These are phyloP conservation scores for Penicillium turbatum DNA, from an alignment of 495 filamentous ascomycete genomes.

Conservation along the genomic window DNA sequence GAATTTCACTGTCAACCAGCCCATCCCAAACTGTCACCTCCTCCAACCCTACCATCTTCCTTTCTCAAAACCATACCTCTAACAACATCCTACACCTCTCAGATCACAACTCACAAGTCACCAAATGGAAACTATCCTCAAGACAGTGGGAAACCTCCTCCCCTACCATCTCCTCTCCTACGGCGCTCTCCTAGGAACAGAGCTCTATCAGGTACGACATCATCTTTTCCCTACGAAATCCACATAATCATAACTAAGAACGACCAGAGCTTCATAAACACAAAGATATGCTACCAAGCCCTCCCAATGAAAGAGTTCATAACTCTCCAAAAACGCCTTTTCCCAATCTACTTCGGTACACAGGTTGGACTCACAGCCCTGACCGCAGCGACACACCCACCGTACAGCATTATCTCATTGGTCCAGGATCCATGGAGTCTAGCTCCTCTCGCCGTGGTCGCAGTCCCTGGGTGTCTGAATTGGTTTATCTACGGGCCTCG, in stretches of 20 bases:
- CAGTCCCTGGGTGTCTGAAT: conserved; percentile 43
- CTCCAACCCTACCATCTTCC: background rate
- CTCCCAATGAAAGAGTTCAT: conserved; percentile 49
- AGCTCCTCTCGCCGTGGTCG: conserved; percentile 38
- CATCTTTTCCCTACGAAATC: background rate
- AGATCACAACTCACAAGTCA: no score
- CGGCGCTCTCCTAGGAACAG: conserved; percentile 48
- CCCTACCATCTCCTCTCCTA: conserved; percentile 51
- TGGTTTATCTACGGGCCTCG: conserved; percentile 43
- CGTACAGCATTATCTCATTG: conserved; percentile 37
- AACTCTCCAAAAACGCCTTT: conserved; percentile 48
- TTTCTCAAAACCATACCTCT: background rate
- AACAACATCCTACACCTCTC: background rate
- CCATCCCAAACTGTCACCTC: background rate
- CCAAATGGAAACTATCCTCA: conserved; percentile 17
- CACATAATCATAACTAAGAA: background rate
- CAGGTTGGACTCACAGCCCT: conserved; percentile 43
- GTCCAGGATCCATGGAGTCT: conserved; percentile 25
- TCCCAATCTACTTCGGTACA: conserved; percentile 50
- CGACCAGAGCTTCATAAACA: conserved; percentile 47
- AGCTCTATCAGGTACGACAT: conserved; percentile 43
- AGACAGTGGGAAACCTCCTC: conserved; percentile 20
- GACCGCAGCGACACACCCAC: conserved; percentile 43
- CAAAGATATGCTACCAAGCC: conserved; percentile 43
- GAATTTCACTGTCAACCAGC: background rate